These are phyloP conservation scores for Cicer chorassanicum DNA, from an alignment of 306 rosid genomes.

Conservation along the genomic window DNA sequence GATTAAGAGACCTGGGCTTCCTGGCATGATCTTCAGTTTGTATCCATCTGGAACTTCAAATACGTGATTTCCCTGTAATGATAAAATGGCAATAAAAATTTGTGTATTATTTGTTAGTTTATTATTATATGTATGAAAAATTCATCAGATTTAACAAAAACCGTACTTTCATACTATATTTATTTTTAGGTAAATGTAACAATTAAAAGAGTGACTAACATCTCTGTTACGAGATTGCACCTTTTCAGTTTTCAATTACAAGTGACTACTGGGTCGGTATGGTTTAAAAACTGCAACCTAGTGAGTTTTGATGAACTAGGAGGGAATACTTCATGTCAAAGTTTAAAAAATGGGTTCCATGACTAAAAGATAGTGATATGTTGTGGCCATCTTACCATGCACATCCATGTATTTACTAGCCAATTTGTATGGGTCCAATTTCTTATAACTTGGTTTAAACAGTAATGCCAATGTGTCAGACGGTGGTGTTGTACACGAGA, in stretches of 20 bases:
- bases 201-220: neutral
- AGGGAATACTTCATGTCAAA: neutral
- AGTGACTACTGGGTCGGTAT: constrained; percentile 21
- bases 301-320: constrained; percentile 12
- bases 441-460: constrained; percentile 22
- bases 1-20: constrained; percentile 60
- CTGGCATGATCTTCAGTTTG: constrained; percentile 69
- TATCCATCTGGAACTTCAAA: constrained; percentile 91
- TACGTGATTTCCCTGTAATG: constrained; percentile 78
- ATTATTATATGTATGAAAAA: neutral
- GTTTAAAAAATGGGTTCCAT: constrained; percentile 6
- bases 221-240: constrained; percentile 3
- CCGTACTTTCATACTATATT: neutral
- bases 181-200: neutral
- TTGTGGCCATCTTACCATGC: constrained; percentile 38
- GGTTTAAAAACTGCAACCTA: constrained; percentile 21
- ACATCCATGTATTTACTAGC: constrained; percentile 31
- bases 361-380: neutral
- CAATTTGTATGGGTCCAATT: constrained; percentile 18
- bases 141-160: constrained; percentile 24
- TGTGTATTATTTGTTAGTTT: constrained; percentile 30
- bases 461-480: neutral
- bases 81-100: constrained; percentile 41
- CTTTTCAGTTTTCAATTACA: constrained; percentile 33
- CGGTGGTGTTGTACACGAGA: neutral